Conservation (phyloP, 306 rosid genomes). For the Rubus idaeus region DNA sequence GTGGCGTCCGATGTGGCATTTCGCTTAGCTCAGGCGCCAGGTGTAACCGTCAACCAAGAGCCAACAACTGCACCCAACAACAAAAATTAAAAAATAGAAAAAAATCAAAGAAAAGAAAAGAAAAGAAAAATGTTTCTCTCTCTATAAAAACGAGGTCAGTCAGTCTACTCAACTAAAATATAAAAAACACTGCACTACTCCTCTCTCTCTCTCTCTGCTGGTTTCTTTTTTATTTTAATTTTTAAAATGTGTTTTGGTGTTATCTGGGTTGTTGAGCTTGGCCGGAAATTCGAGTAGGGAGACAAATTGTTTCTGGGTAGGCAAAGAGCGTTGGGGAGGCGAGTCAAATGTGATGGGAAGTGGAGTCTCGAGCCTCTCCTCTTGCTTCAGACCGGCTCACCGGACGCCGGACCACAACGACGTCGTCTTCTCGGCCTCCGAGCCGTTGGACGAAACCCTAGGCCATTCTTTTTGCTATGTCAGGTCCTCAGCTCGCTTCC, state of each 20-base stretch:
- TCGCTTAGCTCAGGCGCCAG: constrained; percentile 25
- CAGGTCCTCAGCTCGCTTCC: constrained; percentile 78
- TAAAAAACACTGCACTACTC: constrained; percentile 12
- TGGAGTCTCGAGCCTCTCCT: constrained; percentile 64
- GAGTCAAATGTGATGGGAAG: constrained; percentile 93
- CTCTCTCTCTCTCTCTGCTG: constrained; percentile 4
- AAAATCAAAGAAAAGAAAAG: too few relatives aligned
- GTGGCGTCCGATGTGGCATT: constrained; percentile 30
- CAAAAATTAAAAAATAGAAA: background rate
- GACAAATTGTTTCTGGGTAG: too few relatives aligned
- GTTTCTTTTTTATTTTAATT: background rate
- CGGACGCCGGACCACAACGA: constrained; percentile 30
- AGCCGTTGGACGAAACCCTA: constrained; percentile 90
- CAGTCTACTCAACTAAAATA: constrained; percentile 26
- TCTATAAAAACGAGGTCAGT: constrained; percentile 26
- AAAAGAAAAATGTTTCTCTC: constrained; percentile 15
- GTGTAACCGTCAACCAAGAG: constrained; percentile 43
- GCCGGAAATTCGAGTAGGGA: constrained; percentile 45
- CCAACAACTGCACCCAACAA: constrained; percentile 39
- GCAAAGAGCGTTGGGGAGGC: background rate
- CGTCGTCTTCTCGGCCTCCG: constrained; percentile 47
- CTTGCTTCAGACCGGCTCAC: constrained; percentile 66
- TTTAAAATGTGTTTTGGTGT: constrained; percentile 9
- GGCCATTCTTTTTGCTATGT: constrained; percentile 98
- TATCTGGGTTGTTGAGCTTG: constrained; percentile 27